These are phyloP conservation scores for Cairneyella variabilis DNA, from an alignment of 495 filamentous ascomycete species.

Conservation along the genomic window DNA sequence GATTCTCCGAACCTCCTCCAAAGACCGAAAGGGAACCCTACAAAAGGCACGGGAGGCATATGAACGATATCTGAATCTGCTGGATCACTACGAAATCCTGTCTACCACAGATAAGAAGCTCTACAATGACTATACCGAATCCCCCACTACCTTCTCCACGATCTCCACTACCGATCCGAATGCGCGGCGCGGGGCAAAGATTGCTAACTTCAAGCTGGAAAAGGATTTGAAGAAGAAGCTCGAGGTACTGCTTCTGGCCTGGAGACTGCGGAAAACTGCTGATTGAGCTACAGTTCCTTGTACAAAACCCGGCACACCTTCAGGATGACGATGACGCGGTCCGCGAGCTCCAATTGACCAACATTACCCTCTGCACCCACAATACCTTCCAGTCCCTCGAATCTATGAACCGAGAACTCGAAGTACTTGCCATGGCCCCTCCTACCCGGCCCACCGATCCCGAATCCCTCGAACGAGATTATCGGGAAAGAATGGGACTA, in stretches of 20 bases:
- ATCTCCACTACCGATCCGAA: constrained; percentile 66
- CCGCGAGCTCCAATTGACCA: constrained; percentile 72
- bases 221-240: constrained; percentile 83
- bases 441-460: constrained; percentile 29
- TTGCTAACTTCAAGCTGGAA: constrained; percentile 78
- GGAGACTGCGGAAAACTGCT: neutral
- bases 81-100: constrained; percentile 78
- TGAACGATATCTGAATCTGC: constrained; percentile 68
- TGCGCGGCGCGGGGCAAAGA: constrained; percentile 74
- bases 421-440: constrained; percentile 70
- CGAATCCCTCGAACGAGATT: constrained; percentile 26
- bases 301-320: constrained; percentile 53
- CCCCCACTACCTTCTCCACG: constrained; percentile 63
- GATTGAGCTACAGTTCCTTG: constrained; percentile 46
- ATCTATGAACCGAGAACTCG: constrained; percentile 73
- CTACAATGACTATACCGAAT: constrained; percentile 64
- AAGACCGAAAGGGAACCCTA: constrained; percentile 61
- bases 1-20: constrained; percentile 47
- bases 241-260: constrained; percentile 44
- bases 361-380: constrained; percentile 67
- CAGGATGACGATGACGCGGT: constrained; percentile 73
- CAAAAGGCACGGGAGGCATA: constrained; percentile 60
- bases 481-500: constrained; percentile 47
- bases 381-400: constrained; percentile 83
- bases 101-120: constrained; percentile 62